Conservation (phyloP, 2,329 filamentous ascomycete genomes). For the Penicillium italicum region DNA sequence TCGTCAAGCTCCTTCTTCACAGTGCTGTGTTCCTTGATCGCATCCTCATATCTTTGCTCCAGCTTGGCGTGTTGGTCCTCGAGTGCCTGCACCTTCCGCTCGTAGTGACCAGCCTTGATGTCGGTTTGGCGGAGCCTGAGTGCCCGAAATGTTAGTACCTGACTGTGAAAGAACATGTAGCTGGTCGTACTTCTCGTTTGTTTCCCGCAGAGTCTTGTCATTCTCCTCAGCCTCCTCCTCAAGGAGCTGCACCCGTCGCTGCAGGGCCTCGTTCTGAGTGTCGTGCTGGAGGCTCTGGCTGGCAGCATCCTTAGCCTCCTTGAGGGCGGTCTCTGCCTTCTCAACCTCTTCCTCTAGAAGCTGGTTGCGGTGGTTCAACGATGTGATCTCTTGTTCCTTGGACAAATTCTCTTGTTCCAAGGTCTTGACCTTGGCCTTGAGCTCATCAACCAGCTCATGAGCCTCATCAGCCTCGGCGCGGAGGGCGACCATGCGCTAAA, state of each 20-base stretch:
- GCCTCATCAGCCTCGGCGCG: conserved; percentile 90
- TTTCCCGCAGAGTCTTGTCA: conserved; percentile 92
- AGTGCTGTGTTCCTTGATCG: conserved; percentile 79
- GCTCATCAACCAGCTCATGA: conserved; percentile 76
- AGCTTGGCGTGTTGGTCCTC: conserved; percentile 88
- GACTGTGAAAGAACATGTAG: background rate
- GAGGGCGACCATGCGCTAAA: conserved; percentile 89
- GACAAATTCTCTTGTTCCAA: conserved; percentile 92
- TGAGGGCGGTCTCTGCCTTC: conserved; percentile 79
- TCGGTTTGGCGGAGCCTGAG: conserved; percentile 93
- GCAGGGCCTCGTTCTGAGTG: conserved; percentile 85
- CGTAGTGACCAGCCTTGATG: conserved; percentile 98
- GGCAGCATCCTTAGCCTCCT: conserved; percentile 82
- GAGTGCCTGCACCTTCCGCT: conserved; percentile 97
- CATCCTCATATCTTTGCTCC: conserved; percentile 98
- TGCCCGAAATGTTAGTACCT: conserved; percentile 18
- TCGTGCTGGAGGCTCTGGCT: conserved; percentile 78
- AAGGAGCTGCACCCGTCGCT: conserved; percentile 88
- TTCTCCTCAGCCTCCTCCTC: conserved; percentile 97
- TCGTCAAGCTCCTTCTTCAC: conserved; percentile 89
- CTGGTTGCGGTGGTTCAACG: conserved; percentile 90
- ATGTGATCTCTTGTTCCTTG: conserved; percentile 98
- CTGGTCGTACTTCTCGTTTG: conserved; percentile 88
- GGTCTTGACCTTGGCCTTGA: conserved; percentile 78
- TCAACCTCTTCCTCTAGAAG: conserved; percentile 87